Percentiles rank a stretch among this genome's conserved stretches.
phyloP scores from a whole-genome alignment of 75 land plant genomes.

The Pseudotsuga menziesii region DNA sequence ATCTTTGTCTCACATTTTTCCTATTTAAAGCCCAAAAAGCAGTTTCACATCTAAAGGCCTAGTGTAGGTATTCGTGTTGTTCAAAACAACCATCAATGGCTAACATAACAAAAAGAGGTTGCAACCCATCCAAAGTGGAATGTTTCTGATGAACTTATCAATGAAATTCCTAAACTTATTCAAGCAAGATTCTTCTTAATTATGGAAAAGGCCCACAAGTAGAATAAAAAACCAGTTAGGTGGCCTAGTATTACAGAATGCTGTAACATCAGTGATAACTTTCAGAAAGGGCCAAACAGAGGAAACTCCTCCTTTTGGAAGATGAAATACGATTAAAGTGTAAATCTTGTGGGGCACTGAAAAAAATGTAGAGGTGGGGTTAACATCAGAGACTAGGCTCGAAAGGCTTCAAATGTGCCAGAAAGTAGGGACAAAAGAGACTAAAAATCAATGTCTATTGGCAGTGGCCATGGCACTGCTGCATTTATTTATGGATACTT shows the following conservation, averaged over 20 bases:
- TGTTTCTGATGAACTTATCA: background rate
- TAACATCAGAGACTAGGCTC: background rate
- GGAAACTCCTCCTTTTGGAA: background rate
- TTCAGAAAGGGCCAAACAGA: background rate
- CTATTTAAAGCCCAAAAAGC: background rate
- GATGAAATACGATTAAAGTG: background rate
- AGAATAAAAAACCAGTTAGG: background rate
- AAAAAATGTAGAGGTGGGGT: background rate
- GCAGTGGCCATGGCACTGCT: background rate
- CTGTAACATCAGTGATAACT: background rate
- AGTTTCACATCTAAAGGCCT: background rate
- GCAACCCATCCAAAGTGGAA: background rate
- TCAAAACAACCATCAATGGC: background rate
- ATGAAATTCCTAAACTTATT: background rate
- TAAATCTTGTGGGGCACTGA: background rate
- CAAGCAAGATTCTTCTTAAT: background rate
- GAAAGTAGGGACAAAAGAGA: background rate
- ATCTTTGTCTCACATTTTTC: background rate
- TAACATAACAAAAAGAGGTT: background rate
- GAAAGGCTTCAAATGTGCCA: background rate
- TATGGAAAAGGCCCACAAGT: background rate
- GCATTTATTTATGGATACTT: too few relatives aligned
- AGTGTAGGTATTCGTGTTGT: too few relatives aligned
- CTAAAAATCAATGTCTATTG: background rate
- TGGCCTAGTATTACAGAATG: background rate